A percentile compares a stretch with the other conserved stretches of the same genome.
Evolutionary conservation across 805 yeast species (phyloP).

Genomic region (Metschnikowia colocasiae): DNA sequence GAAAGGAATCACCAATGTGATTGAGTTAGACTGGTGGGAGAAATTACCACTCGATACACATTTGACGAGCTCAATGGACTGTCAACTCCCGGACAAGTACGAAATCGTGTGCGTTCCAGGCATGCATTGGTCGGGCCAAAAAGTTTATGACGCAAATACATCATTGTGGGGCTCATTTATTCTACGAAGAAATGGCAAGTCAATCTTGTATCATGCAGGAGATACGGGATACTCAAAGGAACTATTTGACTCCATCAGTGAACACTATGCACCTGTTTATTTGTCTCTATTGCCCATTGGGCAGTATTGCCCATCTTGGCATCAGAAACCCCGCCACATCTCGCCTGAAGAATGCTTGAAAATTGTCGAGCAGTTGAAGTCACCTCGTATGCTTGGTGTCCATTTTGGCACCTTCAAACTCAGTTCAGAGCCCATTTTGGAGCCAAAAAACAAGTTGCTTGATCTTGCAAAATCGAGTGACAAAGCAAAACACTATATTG

Average conservation of each 20-base stretch:
- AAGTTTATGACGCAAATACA: conserved; percentile 71
- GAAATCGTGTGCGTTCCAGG: conserved; percentile 89
- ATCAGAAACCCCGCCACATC: conserved; percentile 83
- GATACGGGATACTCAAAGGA: conserved; percentile 88
- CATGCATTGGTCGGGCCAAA: conserved; percentile 95
- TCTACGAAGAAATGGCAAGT: conserved; percentile 59
- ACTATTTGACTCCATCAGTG: conserved; percentile 62
- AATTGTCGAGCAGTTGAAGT: conserved; percentile 60
- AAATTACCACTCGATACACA: conserved; percentile 34
- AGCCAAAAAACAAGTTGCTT: conserved; percentile 65
- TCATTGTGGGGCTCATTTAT: conserved; percentile 90
- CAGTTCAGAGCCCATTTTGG: conserved; percentile 83
- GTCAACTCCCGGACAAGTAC: conserved; percentile 45
- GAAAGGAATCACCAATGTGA: conserved; percentile 55
- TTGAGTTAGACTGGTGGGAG: conserved; percentile 96
- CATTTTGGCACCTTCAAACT: conserved; percentile 96
- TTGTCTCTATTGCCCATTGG: conserved; percentile 88
- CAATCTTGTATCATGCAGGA: conserved; percentile 86
- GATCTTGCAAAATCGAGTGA: conserved; percentile 41
- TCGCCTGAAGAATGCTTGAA: conserved; percentile 73
- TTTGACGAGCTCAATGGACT: conserved; percentile 25
- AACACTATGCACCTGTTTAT: conserved; percentile 51
- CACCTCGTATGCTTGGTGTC: conserved; percentile 71
- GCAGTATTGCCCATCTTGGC: conserved; percentile 94
- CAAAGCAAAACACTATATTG: conserved; percentile 42